Conservation (phyloP, 1,139 yeast species). For the Protomyces pachydermus region DNA sequence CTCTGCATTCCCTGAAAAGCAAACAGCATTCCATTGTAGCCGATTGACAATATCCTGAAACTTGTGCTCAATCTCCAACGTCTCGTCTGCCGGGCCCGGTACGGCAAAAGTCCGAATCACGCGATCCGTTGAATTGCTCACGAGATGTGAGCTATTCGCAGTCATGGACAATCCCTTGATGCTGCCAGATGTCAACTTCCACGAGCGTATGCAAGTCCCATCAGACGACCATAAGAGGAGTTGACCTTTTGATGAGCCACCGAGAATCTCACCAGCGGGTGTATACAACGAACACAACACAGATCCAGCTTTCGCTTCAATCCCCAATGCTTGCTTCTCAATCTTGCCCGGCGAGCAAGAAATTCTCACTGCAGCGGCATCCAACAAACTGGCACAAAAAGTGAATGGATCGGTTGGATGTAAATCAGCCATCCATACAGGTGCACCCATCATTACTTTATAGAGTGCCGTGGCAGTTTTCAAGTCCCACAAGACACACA, state of each 20-base stretch:
- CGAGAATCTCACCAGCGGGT: conserved; percentile 52
- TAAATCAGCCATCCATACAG: conserved; percentile 63
- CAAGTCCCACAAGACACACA: conserved; percentile 76
- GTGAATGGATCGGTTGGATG: conserved; percentile 54
- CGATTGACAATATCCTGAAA: conserved; percentile 89
- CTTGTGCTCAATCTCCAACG: conserved; percentile 64
- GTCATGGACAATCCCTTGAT: conserved; percentile 67
- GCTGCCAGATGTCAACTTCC: conserved; percentile 60
- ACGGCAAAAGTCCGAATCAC: conserved; percentile 61
- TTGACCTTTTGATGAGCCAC: conserved; percentile 81
- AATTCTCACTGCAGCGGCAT: conserved; percentile 38
- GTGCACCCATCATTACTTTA: conserved; percentile 57
- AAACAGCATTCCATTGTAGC: conserved; percentile 80
- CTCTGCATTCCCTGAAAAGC: conserved; percentile 72
- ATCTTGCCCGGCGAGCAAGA: conserved; percentile 33
- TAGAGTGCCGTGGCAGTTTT: conserved; percentile 45
- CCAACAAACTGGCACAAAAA: conserved; percentile 49
- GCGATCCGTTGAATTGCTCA: conserved; percentile 76
- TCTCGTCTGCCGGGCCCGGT: conserved; percentile 16
- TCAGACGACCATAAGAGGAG: conserved; percentile 47
- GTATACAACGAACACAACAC: conserved; percentile 41
- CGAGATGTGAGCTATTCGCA: conserved; percentile 58
- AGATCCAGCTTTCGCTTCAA: conserved; percentile 33
- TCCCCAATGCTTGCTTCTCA: conserved; percentile 36
- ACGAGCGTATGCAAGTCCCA: conserved; percentile 45